These are phyloP conservation scores for Adansonia rubrostipa DNA, from an alignment of 441 rosid species.

Conservation along the genomic window DNA sequence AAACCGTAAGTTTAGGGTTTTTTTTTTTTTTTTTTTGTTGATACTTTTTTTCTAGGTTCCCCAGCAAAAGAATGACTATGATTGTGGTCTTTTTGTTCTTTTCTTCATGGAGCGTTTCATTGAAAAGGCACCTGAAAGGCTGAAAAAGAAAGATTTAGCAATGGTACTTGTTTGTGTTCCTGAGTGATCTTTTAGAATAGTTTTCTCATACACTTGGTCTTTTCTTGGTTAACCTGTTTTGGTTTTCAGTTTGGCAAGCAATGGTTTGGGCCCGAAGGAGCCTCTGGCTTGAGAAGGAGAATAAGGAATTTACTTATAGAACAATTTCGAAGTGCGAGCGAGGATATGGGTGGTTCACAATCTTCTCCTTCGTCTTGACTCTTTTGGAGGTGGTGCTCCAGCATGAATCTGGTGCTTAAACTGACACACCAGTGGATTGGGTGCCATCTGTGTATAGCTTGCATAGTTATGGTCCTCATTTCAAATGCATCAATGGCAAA, in stretches of 20 bases:
- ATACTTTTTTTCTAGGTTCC: conserved; percentile 65
- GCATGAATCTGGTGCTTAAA: conserved; percentile 31
- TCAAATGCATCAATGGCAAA: background rate
- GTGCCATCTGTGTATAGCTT: conserved; percentile 16
- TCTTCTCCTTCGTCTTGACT: conserved; percentile 22
- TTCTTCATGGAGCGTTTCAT: conserved; percentile 81
- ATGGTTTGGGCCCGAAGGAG: conserved; percentile 91
- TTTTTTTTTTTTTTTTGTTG: background rate
- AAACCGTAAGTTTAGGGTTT: background rate
- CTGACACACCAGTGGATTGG: conserved; percentile 5
- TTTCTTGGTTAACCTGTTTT: conserved; percentile 1
- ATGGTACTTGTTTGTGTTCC: conserved; percentile 54
- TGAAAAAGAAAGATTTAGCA: conserved; percentile 69
- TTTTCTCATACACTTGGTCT: background rate
- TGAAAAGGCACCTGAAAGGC: conserved; percentile 85
- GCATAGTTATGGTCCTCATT: conserved; percentile 8
- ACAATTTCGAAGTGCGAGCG: conserved; percentile 47
- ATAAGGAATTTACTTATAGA: conserved; percentile 56
- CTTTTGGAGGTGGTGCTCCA: conserved; percentile 16
- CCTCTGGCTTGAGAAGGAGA: conserved; percentile 76
- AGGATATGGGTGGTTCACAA: conserved; percentile 17
- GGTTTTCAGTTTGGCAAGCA: conserved; percentile 67
- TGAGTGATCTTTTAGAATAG: conserved; percentile 46
- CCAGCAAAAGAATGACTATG: conserved; percentile 89
- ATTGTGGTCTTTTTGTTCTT: conserved; percentile 94